Conservation (phyloP, 371 early-diverging fungal species). For the Mucor circinelloides region DNA sequence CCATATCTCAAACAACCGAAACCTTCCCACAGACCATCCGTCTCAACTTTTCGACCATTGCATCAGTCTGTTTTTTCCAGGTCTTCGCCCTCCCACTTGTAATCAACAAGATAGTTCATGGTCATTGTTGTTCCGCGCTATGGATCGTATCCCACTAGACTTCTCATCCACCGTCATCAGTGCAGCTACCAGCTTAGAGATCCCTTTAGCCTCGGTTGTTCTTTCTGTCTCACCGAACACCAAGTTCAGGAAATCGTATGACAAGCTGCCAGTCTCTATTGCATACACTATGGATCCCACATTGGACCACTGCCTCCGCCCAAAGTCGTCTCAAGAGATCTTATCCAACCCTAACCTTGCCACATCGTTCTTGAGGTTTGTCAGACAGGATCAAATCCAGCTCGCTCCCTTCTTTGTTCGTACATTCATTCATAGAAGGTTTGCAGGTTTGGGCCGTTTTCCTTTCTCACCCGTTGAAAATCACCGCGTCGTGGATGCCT, state of each 20-base stretch:
- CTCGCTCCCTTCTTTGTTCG: conserved; percentile 1
- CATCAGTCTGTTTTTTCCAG: not conserved
- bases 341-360: not conserved
- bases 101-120: not conserved
- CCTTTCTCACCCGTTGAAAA: not conserved
- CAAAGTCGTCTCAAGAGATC: not conserved
- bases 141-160: conserved; percentile 5
- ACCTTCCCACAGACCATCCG: not conserved
- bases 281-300: conserved; percentile 4
- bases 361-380: not conserved
- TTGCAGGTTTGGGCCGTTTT: no score
- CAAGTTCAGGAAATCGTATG: not conserved
- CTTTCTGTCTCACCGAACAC: not conserved
- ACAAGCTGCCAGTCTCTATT: not conserved
- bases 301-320: not conserved
- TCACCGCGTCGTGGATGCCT: not conserved
- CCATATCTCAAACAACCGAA: not conserved
- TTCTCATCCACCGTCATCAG: not conserved
- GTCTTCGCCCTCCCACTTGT: not conserved
- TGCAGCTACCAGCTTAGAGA: not conserved
- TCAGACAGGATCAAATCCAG: not conserved
- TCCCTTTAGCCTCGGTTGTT: conserved; percentile 8
- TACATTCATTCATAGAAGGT: not conserved
- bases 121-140: conserved; percentile 3
- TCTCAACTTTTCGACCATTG: not conserved